phyloP scores from a whole-genome alignment of 139 green algal species.

The Tetratostichococcus sp. region DNA sequence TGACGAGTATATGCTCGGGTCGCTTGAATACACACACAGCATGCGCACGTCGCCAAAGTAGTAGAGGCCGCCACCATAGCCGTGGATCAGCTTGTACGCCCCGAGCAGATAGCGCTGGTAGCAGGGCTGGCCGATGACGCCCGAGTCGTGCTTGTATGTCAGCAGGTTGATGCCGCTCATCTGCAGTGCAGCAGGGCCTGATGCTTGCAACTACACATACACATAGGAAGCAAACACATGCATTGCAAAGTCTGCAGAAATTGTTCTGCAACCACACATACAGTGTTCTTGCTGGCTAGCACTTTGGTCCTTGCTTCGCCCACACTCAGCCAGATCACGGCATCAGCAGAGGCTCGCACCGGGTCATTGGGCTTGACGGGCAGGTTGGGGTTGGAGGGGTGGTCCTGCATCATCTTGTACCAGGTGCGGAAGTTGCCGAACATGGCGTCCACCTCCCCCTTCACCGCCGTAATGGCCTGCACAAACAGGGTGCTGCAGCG shows the following conservation, averaged over 20 bases:
- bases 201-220: too few species aligned
- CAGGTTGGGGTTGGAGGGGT: neutral
- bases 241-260: too few species aligned
- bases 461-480: neutral
- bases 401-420: neutral
- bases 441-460: neutral
- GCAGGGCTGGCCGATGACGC: neutral
- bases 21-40: too few species aligned
- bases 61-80: neutral
- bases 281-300: too few species aligned
- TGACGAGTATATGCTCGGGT: too few species aligned
- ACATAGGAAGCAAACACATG: too few species aligned
- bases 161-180: conserved; percentile 1
- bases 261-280: too few species aligned
- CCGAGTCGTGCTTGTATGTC: neutral
- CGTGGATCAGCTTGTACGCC: neutral
- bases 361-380: neutral
- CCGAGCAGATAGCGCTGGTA: neutral
- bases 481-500: neutral
- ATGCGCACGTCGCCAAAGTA: neutral
- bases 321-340: too few species aligned
- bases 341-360: neutral
- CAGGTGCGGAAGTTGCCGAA: neutral
- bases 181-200: neutral
- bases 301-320: too few species aligned